A percentile compares a stretch with the other conserved stretches of the same genome.
Evolutionary conservation across 176 grass and related monocot species (phyloP).

Genomic region (Otatea glauca): DNA sequence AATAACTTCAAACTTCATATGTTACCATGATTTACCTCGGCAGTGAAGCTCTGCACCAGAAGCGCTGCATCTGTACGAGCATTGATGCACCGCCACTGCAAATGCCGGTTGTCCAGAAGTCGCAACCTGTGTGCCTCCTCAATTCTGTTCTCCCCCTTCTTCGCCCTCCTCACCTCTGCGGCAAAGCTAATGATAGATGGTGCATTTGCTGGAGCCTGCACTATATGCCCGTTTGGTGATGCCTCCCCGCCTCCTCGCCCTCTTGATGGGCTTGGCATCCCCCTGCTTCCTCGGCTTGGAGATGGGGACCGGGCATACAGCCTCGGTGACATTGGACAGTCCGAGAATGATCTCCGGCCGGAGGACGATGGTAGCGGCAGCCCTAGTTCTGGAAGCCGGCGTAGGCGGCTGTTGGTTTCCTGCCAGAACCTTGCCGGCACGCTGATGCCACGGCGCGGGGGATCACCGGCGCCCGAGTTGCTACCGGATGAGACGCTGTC

Average conservation of each 20-base stretch:
- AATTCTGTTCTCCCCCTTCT: constrained; percentile 90
- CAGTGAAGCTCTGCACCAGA: constrained; percentile 70
- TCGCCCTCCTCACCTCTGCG: constrained; percentile 89
- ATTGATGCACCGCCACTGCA: constrained; percentile 95
- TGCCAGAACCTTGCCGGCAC: constrained; percentile 95
- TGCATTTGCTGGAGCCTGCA: constrained; percentile 59
- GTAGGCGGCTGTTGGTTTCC: constrained; percentile 83
- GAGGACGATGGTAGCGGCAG: constrained; percentile 48
- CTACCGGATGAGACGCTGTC: constrained; percentile 91
- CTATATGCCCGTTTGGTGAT: constrained; percentile 42
- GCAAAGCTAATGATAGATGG: constrained; percentile 98
- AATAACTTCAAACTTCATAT: not conserved
- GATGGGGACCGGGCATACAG: constrained; percentile 54
- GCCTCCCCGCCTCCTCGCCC: constrained; percentile 49
- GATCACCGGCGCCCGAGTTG: constrained; percentile 78
- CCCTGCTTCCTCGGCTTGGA: constrained; percentile 61
- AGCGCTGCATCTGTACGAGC: constrained; percentile 63
- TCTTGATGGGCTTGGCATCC: constrained; percentile 58
- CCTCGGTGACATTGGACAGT: constrained; percentile 64
- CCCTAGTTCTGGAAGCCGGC: constrained; percentile 66
- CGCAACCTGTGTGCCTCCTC: constrained; percentile 91
- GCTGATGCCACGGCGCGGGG: constrained; percentile 70
- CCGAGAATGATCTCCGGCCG: constrained; percentile 57
- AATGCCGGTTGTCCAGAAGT: constrained; percentile 77
- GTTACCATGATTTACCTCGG: constrained; percentile 63